A percentile compares a stretch with the other conserved stretches of the same genome.
Evolutionary conservation across 208 protist species (phyloP).

Genomic region (Wallacemonas collosoma): DNA sequence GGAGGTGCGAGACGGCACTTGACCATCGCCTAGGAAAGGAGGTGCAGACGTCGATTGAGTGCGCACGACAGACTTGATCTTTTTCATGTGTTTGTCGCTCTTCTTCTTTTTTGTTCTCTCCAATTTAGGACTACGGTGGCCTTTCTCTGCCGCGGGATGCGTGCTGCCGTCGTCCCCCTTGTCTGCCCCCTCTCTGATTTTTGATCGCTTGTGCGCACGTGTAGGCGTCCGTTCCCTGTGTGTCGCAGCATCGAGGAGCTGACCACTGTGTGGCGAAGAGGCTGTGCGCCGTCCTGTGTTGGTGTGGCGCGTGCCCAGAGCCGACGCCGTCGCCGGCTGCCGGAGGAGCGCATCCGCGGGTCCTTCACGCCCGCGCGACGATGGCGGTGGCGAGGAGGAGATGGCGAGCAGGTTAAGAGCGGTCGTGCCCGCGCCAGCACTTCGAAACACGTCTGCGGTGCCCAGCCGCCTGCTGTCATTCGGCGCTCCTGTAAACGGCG

Average conservation of each 20-base stretch:
- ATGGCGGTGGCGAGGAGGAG: conserved; percentile 17
- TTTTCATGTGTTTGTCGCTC: neutral
- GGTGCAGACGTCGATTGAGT: neutral
- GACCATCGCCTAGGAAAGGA: neutral
- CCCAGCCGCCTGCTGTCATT: neutral
- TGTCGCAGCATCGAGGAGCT: too few relatives aligned
- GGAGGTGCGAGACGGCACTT: too few relatives aligned
- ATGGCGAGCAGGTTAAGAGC: conserved; percentile 33
- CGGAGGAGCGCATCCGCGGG: too few relatives aligned
- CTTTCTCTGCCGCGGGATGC: too few relatives aligned
- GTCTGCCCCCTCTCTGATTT: too few relatives aligned
- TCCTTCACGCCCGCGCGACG: neutral
- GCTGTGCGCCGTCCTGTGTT: neutral
- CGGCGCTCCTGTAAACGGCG: too few relatives aligned
- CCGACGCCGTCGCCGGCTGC: neutral
- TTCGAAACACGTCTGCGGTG: conserved; percentile 14
- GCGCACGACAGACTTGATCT: neutral
- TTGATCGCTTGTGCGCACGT: too few relatives aligned
- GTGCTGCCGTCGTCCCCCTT: too few relatives aligned
- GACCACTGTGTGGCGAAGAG: too few relatives aligned
- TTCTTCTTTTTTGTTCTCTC: neutral
- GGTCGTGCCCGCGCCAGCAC: conserved; percentile 41
- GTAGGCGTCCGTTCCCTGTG: too few relatives aligned
- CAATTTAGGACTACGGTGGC: neutral
- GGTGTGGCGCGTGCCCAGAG: neutral